phyloP scores from a whole-genome alignment of 2,329 filamentous ascomycete genomes.

The Neocatenulostroma microsporum region DNA sequence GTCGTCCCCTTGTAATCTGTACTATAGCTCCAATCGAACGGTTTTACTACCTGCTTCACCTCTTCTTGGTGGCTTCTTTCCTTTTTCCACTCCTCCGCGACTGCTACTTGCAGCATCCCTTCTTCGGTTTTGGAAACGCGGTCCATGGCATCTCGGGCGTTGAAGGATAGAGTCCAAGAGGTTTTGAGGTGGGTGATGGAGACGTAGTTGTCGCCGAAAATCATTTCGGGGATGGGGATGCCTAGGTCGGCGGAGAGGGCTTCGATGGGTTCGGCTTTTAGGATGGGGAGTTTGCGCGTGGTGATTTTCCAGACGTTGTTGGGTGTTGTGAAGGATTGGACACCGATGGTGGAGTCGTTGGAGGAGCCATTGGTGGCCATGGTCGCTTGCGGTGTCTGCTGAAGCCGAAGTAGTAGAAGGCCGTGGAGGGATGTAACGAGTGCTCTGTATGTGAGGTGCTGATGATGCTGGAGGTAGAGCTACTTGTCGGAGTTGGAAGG shows the following conservation, averaged over 20 bases:
- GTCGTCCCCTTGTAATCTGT: conserved; percentile 76
- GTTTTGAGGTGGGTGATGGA: conserved; percentile 62
- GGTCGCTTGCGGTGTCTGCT: too few relatives aligned
- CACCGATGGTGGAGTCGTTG: not conserved
- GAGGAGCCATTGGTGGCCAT: not conserved
- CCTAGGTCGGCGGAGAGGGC: conserved; percentile 68
- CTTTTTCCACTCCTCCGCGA: conserved; percentile 80
- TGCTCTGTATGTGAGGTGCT: too few relatives aligned
- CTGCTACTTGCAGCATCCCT: conserved; percentile 86
- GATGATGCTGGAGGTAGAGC: too few relatives aligned
- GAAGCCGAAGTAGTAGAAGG: too few relatives aligned
- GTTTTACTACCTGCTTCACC: conserved; percentile 89
- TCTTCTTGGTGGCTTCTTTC: conserved; percentile 67
- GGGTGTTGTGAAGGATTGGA: conserved; percentile 14
- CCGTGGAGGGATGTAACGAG: too few relatives aligned
- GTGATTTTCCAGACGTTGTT: conserved; percentile 47
- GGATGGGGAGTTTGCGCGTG: conserved; percentile 86
- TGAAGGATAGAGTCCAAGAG: conserved; percentile 73
- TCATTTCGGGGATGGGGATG: conserved; percentile 95
- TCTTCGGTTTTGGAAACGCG: conserved; percentile 87
- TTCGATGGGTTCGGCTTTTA: conserved; percentile 85
- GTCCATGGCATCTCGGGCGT: conserved; percentile 79
- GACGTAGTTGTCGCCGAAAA: conserved; percentile 91
- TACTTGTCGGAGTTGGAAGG: too few relatives aligned
- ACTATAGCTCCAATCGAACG: conserved; percentile 97